Conservation (phyloP, 768 basidiomycete species). For the Tephrocybe sp. region DNA sequence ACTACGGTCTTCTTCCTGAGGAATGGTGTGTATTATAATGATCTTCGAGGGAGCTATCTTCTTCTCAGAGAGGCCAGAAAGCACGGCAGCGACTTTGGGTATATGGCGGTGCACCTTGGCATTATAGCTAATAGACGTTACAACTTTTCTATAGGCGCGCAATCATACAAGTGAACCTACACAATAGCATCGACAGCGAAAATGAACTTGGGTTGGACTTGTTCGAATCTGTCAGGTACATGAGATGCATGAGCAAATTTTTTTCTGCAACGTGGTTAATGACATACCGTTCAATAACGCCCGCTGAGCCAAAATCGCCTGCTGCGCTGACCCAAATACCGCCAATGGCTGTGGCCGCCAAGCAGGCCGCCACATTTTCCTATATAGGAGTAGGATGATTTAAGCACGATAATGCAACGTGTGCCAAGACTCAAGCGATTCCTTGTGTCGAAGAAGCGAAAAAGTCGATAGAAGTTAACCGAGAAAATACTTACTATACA, state of each 20-base stretch:
- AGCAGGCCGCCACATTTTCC: slow-evolving; percentile 68
- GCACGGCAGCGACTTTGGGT: slow-evolving; percentile 56
- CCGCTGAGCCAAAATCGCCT: slow-evolving; percentile 78
- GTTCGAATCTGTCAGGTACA: slow-evolving; percentile 53
- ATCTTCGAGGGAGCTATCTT: slow-evolving; percentile 41
- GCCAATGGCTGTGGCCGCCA: slow-evolving; percentile 68
- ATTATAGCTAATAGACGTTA: slow-evolving; percentile 52
- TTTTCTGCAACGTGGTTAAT: not conserved
- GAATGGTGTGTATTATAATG: slow-evolving; percentile 52
- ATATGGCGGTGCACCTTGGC: slow-evolving; percentile 66
- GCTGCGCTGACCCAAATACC: slow-evolving; percentile 85
- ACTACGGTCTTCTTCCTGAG: slow-evolving; percentile 21
- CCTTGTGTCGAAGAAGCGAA: slow-evolving; percentile 1
- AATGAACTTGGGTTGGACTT: slow-evolving; percentile 71
- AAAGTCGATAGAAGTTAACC: not conserved
- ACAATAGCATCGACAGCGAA: slow-evolving; percentile 74
- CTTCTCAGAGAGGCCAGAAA: slow-evolving; percentile 45
- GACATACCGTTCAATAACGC: slow-evolving; percentile 66
- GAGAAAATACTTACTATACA: slow-evolving; percentile 54
- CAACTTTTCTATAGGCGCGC: not conserved
- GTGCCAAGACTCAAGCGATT: not conserved
- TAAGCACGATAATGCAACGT: slow-evolving; percentile 12
- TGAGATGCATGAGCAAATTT: not conserved
- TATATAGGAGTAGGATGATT: slow-evolving; percentile 18
- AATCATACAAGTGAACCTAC: slow-evolving; percentile 32